phyloP scores from a whole-genome alignment of 163 green algal species.

The Coccomyxa subellipsoidea region DNA sequence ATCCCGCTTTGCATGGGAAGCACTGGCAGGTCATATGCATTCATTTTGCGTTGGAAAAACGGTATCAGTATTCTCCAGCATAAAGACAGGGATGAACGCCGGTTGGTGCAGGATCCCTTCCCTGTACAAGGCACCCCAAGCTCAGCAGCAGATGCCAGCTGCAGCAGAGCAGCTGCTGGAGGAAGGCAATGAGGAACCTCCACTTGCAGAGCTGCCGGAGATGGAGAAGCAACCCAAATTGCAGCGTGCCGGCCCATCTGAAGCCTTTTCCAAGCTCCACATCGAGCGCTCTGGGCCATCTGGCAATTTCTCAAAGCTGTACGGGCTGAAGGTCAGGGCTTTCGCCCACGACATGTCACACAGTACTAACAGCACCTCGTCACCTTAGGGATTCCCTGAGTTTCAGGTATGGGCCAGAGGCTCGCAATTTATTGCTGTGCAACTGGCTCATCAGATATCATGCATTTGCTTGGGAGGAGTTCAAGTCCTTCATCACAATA shows the following conservation, averaged over 20 bases:
- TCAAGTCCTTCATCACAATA: neutral
- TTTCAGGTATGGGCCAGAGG: neutral
- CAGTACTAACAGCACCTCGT: neutral
- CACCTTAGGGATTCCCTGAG: neutral
- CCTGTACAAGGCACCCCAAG: neutral
- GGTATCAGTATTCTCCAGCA: neutral
- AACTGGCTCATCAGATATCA: neutral
- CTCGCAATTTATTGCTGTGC: neutral
- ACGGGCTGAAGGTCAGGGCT: neutral
- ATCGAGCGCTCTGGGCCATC: neutral
- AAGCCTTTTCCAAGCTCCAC: neutral
- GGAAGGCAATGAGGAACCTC: neutral
- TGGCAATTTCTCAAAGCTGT: slow-evolving; percentile 1
- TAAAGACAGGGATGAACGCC: neutral
- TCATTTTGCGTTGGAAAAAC: neutral
- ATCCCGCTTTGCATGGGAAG: neutral
- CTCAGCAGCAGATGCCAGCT: neutral
- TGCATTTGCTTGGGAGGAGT: neutral
- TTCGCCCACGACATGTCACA: neutral
- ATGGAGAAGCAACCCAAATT: neutral
- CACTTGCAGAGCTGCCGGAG: neutral
- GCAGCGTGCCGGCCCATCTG: neutral
- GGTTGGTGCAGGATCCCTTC: neutral
- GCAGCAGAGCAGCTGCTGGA: neutral
- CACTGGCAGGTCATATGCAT: neutral